These are phyloP conservation scores for Calonectria multiphialidica DNA, from an alignment of 2,329 filamentous ascomycete genomes.

Conservation along the genomic window DNA sequence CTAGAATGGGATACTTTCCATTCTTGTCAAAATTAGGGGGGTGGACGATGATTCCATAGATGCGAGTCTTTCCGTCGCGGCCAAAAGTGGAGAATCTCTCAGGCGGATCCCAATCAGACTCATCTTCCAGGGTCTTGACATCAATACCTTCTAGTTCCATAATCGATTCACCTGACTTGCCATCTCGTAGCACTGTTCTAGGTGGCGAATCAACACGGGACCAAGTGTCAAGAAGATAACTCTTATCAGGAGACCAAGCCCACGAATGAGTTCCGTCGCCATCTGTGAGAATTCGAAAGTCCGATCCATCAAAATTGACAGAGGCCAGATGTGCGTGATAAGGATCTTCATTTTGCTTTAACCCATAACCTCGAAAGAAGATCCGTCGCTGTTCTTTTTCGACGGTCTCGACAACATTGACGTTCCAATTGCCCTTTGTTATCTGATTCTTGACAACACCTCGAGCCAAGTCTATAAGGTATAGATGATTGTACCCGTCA, in stretches of 20 bases:
- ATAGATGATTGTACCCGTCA: slow-evolving; percentile 45
- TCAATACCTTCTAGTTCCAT: slow-evolving; percentile 28
- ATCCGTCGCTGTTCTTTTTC: slow-evolving; percentile 34
- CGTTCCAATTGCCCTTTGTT: slow-evolving; percentile 43
- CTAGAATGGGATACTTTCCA: slow-evolving; percentile 44
- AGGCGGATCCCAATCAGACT: slow-evolving; percentile 29
- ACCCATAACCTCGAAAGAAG: slow-evolving; percentile 37
- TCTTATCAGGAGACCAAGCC: slow-evolving; percentile 34
- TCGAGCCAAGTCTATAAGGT: slow-evolving; percentile 34
- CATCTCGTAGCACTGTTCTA: slow-evolving; percentile 33
- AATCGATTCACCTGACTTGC: slow-evolving; percentile 29
- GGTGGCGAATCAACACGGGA: slow-evolving; percentile 43
- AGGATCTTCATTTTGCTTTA: slow-evolving; percentile 37
- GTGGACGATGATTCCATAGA: slow-evolving; percentile 44
- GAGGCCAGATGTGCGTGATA: slow-evolving; percentile 42
- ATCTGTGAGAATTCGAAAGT: slow-evolving; percentile 38
- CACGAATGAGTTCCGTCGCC: slow-evolving; percentile 45
- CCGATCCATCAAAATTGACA: slow-evolving; percentile 44
- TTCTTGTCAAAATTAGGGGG: slow-evolving; percentile 39
- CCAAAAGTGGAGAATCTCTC: slow-evolving; percentile 42
- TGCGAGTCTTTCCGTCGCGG: slow-evolving; percentile 41
- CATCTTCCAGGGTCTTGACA: slow-evolving; percentile 9
- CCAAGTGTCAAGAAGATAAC: slow-evolving; percentile 40
- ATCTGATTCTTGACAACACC: slow-evolving; percentile 39
- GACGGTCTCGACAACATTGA: slow-evolving; percentile 36